Evolutionary conservation across 441 rosid species (phyloP).

Genomic region (Brassica balearica): DNA sequence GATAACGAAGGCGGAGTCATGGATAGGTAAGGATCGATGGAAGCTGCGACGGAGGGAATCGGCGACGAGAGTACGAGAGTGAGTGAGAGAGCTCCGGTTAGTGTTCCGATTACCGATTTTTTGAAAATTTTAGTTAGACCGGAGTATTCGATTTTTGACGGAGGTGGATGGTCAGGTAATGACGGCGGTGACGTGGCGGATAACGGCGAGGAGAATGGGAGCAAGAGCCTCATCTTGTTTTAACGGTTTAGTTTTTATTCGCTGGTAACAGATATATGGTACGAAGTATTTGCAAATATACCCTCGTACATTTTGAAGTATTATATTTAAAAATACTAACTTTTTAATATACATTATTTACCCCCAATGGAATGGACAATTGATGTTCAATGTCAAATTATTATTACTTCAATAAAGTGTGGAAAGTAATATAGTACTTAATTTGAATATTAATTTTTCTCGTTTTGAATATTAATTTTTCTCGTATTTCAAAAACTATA

Average conservation of each 20-base stretch:
- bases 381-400: too few relatives aligned
- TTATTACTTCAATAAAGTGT: too few relatives aligned
- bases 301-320: not conserved
- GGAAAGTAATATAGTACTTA: too few relatives aligned
- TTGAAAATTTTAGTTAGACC: slow-evolving; percentile 30
- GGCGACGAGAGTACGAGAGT: slow-evolving; percentile 72
- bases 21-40: slow-evolving; percentile 44
- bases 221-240: slow-evolving; percentile 57
- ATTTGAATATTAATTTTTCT: too few relatives aligned
- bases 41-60: slow-evolving; percentile 52
- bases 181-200: slow-evolving; percentile 43
- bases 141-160: slow-evolving; percentile 1
- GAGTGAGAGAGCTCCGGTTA: slow-evolving; percentile 71
- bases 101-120: slow-evolving; percentile 50
- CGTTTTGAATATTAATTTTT: too few relatives aligned
- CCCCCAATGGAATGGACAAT: too few relatives aligned
- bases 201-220: slow-evolving; percentile 48
- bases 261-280: slow-evolving; percentile 2
- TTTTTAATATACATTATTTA: not conserved
- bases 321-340: not conserved
- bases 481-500: too few relatives aligned
- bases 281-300: not conserved
- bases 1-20: slow-evolving; percentile 42
- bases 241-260: slow-evolving; percentile 31
- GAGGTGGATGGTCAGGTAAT: slow-evolving; percentile 28